Evolutionary conservation across 192 early-diverging fungal species (phyloP).

Genomic region (Rhizophagus clarus): DNA sequence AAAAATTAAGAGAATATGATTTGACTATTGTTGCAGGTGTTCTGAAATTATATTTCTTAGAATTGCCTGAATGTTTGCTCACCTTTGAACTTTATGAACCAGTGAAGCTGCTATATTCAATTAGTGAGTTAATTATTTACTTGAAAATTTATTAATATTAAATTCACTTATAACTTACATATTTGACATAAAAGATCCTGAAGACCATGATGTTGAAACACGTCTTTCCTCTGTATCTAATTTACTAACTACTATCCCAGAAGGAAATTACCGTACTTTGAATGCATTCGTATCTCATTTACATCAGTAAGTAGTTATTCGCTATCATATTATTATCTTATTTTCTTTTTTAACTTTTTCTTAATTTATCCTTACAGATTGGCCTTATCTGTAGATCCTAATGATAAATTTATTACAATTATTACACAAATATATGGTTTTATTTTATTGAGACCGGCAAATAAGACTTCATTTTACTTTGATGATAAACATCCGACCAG

Average conservation of each 20-base stretch:
- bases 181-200: background rate
- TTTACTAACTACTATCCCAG: conserved; percentile 45
- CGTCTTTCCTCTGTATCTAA: conserved; percentile 50
- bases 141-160: background rate
- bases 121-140: conserved; percentile 39
- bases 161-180: background rate
- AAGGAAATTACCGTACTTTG: conserved; percentile 49
- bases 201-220: conserved; percentile 37
- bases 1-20: conserved; percentile 59
- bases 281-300: conserved; percentile 41
- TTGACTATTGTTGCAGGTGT: conserved; percentile 58
- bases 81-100: conserved; percentile 73
- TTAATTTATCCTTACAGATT: conserved; percentile 24
- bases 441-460: conserved; percentile 47
- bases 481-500: conserved; percentile 46
- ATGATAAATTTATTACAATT: conserved; percentile 37
- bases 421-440: conserved; percentile 52
- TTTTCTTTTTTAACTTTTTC: background rate
- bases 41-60: conserved; percentile 69
- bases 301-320: conserved; percentile 32
- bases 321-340: background rate
- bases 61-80: conserved; percentile 67
- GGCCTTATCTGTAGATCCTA: conserved; percentile 36
- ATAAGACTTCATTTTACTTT: conserved; percentile 44
- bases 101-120: conserved; percentile 64